These are phyloP conservation scores for Beauveria caledonica DNA, from an alignment of 2,329 filamentous ascomycete genomes.

Conservation along the genomic window DNA sequence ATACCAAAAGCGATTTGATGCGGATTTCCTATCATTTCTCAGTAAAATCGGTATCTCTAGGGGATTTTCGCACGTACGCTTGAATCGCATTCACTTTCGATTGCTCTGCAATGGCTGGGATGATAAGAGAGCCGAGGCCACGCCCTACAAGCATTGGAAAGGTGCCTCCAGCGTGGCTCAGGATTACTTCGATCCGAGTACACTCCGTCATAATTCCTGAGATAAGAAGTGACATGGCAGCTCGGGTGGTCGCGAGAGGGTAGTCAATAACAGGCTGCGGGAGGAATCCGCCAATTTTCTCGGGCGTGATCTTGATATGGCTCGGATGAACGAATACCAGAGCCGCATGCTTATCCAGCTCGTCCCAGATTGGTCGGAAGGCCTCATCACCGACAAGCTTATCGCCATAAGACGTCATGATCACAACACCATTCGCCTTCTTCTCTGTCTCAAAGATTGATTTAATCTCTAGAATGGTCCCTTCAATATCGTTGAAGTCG, in stretches of 20 bases:
- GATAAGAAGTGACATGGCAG: conserved; percentile 1
- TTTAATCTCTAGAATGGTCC: not conserved
- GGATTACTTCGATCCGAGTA: not conserved
- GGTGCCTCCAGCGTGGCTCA: conserved; percentile 1
- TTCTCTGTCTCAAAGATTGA: not conserved
- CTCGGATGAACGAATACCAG: not conserved
- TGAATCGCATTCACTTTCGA: not conserved
- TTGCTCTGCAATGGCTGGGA: not conserved
- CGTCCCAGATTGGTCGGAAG: not conserved
- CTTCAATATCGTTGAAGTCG: conserved; percentile 26
- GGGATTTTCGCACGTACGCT: not conserved
- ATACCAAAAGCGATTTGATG: not conserved
- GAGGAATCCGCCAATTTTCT: not conserved
- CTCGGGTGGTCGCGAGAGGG: not conserved
- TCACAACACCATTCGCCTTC: not conserved
- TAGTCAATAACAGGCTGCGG: conserved; percentile 4
- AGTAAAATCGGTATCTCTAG: not conserved
- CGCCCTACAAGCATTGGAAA: not conserved
- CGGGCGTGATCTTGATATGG: conserved; percentile 1
- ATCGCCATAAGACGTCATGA: conserved; percentile 4
- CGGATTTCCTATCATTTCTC: not conserved
- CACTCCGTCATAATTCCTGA: not conserved
- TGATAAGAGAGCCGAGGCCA: not conserved
- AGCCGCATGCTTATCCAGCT: not conserved
- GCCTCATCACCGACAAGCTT: not conserved